Percentiles rank a stretch among this genome's conserved stretches.
Conservation (phyloP, 1,139 yeast species). For the Candida mesenterica region DNA sequence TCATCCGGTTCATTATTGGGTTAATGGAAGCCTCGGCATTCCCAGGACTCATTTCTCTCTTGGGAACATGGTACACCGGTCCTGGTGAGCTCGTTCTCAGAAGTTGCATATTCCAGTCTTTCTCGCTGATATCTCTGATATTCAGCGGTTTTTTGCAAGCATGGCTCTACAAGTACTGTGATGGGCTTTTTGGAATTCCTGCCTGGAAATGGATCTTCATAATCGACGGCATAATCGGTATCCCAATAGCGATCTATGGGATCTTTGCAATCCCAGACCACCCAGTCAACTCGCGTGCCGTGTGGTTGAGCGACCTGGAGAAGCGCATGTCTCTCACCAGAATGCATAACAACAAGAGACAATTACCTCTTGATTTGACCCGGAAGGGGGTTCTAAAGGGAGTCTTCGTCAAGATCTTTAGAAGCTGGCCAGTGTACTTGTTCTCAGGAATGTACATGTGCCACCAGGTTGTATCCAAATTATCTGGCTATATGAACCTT, state of each 20-base stretch:
- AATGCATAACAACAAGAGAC: constrained; percentile 6
- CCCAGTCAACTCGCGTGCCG: constrained; percentile 8
- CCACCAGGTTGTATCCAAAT: constrained; percentile 7
- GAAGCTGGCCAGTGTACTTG: constrained; percentile 10
- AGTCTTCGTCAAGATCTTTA: constrained; percentile 5
- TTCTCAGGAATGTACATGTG: constrained; percentile 9
- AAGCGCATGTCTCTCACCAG: constrained; percentile 4
- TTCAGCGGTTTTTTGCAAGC: constrained; percentile 24
- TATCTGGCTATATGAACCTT: constrained; percentile 9
- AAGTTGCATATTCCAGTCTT: constrained; percentile 22
- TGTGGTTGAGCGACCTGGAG: constrained; percentile 7
- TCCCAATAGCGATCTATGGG: constrained; percentile 31
- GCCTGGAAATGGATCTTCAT: constrained; percentile 39
- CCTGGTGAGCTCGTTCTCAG: constrained; percentile 22
- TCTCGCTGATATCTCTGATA: constrained; percentile 30
- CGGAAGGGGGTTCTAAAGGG: constrained; percentile 3
- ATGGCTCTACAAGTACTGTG: constrained; percentile 18
- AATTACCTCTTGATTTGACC: constrained; percentile 4
- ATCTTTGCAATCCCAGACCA: constrained; percentile 20
- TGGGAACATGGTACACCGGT: constrained; percentile 27
- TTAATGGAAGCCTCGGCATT: constrained; percentile 28
- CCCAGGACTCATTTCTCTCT: constrained; percentile 23
- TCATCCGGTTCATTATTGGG: constrained; percentile 31
- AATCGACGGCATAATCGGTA: constrained; percentile 29
- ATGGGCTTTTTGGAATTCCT: constrained; percentile 24